phyloP scores from a whole-genome alignment of 106 monocot genomes.

The Allium fistulosum region DNA sequence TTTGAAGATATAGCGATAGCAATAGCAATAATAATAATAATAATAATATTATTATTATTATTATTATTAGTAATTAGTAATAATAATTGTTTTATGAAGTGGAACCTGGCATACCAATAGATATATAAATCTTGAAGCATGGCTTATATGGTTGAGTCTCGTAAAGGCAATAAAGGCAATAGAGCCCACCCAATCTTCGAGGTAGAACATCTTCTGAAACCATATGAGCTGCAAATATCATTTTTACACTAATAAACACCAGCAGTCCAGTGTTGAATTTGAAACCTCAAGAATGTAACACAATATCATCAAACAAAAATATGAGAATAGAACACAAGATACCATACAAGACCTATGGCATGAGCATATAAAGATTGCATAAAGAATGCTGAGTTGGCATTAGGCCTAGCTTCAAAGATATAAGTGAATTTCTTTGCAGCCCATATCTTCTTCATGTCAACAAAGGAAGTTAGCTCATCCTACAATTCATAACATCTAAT shows the following conservation, averaged over 20 bases:
- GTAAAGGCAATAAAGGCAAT: constrained; percentile 94
- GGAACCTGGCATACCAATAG: constrained; percentile 46
- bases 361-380: constrained; percentile 74
- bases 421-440: constrained; percentile 56
- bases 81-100: background rate
- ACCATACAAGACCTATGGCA: constrained; percentile 35
- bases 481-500: constrained; percentile 5
- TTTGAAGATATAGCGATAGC: too few relatives aligned
- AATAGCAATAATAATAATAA: too few relatives aligned
- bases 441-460: constrained; percentile 70
- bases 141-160: constrained; percentile 83
- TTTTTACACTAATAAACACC: background rate
- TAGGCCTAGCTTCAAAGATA: constrained; percentile 57
- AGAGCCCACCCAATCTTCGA: constrained; percentile 72
- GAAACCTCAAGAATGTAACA: background rate
- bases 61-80: too few relatives aligned
- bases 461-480: constrained; percentile 30
- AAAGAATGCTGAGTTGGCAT: constrained; percentile 38
- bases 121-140: constrained; percentile 79
- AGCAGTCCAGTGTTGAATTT: background rate
- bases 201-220: constrained; percentile 32
- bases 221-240: constrained; percentile 54
- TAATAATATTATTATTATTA: too few relatives aligned
- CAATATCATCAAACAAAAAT: background rate
- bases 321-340: background rate